These are phyloP conservation scores for Debaryomycetaceae sp. DNA, from an alignment of 1,139 yeast genomes.

Conservation along the genomic window DNA sequence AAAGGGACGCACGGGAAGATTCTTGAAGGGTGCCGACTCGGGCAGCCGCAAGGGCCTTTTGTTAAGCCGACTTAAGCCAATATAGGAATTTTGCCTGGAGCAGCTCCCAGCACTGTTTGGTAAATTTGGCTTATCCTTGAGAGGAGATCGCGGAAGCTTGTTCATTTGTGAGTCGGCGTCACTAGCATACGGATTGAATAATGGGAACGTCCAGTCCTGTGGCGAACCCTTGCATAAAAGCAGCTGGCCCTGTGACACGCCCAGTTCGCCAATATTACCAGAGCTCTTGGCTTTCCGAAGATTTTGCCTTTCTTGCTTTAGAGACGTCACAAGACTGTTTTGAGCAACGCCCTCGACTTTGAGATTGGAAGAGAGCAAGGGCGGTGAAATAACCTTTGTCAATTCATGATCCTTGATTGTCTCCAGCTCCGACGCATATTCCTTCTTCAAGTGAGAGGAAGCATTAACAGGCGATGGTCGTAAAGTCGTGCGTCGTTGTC, in stretches of 20 bases:
- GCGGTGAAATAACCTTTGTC: background rate
- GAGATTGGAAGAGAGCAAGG: background rate
- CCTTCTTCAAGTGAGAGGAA: background rate
- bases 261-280: slow-evolving; percentile 15
- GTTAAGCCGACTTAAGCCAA: slow-evolving; percentile 31
- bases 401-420: background rate
- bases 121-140: slow-evolving; percentile 20
- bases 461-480: too few relatives aligned
- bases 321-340: background rate
- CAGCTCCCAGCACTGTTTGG: slow-evolving; percentile 22
- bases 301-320: slow-evolving; percentile 1
- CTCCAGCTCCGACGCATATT: background rate
- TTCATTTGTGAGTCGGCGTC: background rate
- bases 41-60: slow-evolving; percentile 16
- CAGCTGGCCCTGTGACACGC: slow-evolving; percentile 1
- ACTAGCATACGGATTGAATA: slow-evolving; percentile 17
- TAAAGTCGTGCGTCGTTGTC: too few relatives aligned
- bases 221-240: slow-evolving; percentile 1
- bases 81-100: slow-evolving; percentile 23
- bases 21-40: slow-evolving; percentile 7
- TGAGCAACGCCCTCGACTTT: background rate
- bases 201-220: background rate
- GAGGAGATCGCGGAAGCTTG: background rate
- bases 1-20: slow-evolving; percentile 5
- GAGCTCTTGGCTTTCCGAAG: slow-evolving; percentile 28